A percentile compares a stretch with the other conserved stretches of the same genome.
phyloP scores from a whole-genome alignment of 106 monocot species.

The Dioscorea zingiberensis region DNA sequence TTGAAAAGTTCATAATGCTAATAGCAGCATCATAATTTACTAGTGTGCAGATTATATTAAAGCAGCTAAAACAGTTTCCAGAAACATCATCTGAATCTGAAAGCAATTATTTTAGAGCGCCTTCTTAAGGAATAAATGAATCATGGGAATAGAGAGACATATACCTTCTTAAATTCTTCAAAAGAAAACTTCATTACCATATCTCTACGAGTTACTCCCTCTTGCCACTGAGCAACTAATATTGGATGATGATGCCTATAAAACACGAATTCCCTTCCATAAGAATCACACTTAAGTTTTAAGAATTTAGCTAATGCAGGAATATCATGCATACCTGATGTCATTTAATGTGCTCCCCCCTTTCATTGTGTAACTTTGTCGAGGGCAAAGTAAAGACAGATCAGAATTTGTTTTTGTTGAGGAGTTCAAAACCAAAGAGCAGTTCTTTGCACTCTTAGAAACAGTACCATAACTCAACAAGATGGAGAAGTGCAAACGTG shows the following conservation, averaged over 20 bases:
- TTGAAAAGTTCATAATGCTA: too few relatives aligned
- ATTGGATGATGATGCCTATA: constrained; percentile 83
- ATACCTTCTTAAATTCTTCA: constrained; percentile 76
- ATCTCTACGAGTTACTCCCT: constrained; percentile 73
- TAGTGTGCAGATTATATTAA: neutral
- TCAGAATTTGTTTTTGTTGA: constrained; percentile 52
- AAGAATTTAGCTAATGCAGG: neutral
- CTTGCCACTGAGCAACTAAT: constrained; percentile 83
- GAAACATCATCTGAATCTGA: neutral
- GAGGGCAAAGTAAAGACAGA: constrained; percentile 65
- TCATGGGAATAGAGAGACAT: neutral
- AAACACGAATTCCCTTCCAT: constrained; percentile 3
- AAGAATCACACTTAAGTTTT: neutral
- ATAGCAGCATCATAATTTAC: neutral
- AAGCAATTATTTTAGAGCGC: neutral
- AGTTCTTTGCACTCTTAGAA: constrained; percentile 16
- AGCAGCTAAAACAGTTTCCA: neutral
- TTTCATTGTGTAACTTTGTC: constrained; percentile 86
- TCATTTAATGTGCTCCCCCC: constrained; percentile 50
- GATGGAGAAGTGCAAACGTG: constrained; percentile 68
- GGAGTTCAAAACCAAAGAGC: constrained; percentile 21
- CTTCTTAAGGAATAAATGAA: too few relatives aligned
- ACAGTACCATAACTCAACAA: constrained; percentile 61
- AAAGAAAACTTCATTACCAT: constrained; percentile 39
- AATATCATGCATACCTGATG: constrained; percentile 41